Evolutionary conservation across 352 stramenopile genomes (phyloP).

Genomic region (Globisporangium nodosum): DNA sequence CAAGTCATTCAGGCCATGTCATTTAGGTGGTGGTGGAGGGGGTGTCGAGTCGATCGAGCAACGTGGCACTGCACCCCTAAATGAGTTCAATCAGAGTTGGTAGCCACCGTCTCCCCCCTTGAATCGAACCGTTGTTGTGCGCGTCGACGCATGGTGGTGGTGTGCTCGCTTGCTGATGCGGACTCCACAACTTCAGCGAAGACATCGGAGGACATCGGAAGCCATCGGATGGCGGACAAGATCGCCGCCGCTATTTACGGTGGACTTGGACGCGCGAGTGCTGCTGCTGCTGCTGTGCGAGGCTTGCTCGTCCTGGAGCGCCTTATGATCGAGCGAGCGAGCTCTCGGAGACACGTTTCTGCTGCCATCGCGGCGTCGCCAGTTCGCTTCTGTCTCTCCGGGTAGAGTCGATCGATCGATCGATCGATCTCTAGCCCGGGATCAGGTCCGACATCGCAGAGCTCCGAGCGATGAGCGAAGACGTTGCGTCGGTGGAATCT

Average conservation of each 20-base stretch:
- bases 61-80: too few relatives aligned
- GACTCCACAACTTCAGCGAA: too few relatives aligned
- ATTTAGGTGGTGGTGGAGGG: too few relatives aligned
- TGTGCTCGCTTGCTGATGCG: too few relatives aligned
- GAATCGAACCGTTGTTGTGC: too few relatives aligned
- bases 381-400: not conserved
- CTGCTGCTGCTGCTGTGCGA: not conserved
- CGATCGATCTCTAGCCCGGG: not conserved
- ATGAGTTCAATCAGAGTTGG: too few relatives aligned
- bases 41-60: too few relatives aligned
- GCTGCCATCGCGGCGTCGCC: not conserved
- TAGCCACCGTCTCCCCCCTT: too few relatives aligned
- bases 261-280: not conserved
- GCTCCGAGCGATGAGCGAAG: not conserved
- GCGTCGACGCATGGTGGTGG: too few relatives aligned
- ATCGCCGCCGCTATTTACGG: not conserved
- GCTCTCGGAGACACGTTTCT: not conserved
- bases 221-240: not conserved
- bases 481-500: not conserved
- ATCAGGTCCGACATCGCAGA: not conserved
- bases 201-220: too few relatives aligned
- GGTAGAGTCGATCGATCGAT: not conserved
- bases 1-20: too few relatives aligned
- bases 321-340: constrained; percentile 1
- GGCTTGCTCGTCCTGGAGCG: constrained; percentile 1